Conservation (phyloP, 164 flowering plant species). For the Stephania japonica region DNA sequence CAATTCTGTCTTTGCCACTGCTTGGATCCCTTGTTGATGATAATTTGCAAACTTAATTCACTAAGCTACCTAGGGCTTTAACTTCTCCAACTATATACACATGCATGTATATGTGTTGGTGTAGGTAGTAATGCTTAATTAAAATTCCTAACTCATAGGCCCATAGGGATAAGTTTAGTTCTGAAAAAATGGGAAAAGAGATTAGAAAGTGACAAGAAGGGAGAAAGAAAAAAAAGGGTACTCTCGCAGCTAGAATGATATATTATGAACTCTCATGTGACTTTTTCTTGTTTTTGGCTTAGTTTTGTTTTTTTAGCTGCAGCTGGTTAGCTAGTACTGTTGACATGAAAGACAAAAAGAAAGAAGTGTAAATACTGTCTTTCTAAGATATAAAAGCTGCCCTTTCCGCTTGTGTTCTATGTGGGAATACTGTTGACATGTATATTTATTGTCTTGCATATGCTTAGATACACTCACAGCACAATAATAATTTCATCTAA, state of each 20-base stretch:
- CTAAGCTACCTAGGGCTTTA: too few species aligned
- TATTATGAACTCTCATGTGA: neutral
- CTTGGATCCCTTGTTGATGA: constrained; percentile 47
- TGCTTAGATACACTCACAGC: too few species aligned
- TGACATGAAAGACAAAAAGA: constrained; percentile 8
- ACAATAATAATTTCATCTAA: too few species aligned
- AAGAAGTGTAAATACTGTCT: constrained; percentile 13
- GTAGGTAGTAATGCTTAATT: too few species aligned
- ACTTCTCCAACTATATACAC: too few species aligned
- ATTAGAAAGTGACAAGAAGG: constrained; percentile 13
- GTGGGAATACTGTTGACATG: too few species aligned
- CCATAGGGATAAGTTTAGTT: neutral
- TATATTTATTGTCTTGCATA: too few species aligned
- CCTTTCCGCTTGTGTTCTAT: neutral
- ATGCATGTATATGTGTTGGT: too few species aligned
- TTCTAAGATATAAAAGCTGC: neutral
- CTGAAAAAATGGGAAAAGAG: neutral
- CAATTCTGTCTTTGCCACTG: constrained; percentile 62
- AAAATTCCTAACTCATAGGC: neutral
- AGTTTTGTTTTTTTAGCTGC: neutral
- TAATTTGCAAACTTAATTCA: constrained; percentile 14
- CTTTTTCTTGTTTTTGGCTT: neutral
- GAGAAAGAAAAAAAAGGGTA: neutral
- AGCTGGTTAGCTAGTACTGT: too few species aligned
- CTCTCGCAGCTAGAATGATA: neutral